Conservation (phyloP, 345 rosid species). For the Raphanus sativus region DNA sequence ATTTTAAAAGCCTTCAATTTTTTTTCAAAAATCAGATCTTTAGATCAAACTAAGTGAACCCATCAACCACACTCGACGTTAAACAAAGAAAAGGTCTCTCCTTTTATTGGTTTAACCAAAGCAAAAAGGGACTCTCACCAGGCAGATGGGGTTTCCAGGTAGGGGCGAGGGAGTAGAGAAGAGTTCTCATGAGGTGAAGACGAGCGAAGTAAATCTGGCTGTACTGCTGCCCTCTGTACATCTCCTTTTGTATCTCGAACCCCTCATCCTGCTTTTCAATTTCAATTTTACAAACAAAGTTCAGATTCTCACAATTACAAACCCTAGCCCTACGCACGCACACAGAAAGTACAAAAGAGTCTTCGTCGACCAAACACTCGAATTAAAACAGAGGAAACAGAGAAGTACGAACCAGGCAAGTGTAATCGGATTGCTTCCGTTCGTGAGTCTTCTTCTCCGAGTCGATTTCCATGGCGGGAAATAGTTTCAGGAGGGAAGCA, state of each 20-base stretch:
- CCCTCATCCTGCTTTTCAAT: conserved; percentile 63
- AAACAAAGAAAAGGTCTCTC: background rate
- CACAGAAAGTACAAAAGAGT: background rate
- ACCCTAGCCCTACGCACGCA: background rate
- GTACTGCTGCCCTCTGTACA: conserved; percentile 86
- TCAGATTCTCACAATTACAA: conserved; percentile 14
- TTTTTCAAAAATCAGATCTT: conserved; percentile 11
- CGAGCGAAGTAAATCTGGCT: conserved; percentile 92
- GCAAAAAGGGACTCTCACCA: conserved; percentile 40
- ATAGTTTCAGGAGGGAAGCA: conserved; percentile 35
- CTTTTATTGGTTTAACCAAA: background rate
- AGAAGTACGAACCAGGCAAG: conserved; percentile 42
- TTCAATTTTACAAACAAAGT: background rate
- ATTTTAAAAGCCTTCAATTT: background rate
- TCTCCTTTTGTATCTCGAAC: conserved; percentile 67
- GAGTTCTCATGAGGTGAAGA: conserved; percentile 72
- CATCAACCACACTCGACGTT: background rate
- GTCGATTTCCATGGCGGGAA: conserved; percentile 56
- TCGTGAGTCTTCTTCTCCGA: conserved; percentile 37
- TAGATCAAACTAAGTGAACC: background rate
- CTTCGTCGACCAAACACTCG: too few relatives aligned
- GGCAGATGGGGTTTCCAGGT: conserved; percentile 74
- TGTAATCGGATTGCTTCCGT: conserved; percentile 60
- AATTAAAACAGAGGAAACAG: background rate
- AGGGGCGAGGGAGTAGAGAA: conserved; percentile 76